Conservation (phyloP, 2,329 filamentous ascomycete species). For the Xylaria sp. region DNA sequence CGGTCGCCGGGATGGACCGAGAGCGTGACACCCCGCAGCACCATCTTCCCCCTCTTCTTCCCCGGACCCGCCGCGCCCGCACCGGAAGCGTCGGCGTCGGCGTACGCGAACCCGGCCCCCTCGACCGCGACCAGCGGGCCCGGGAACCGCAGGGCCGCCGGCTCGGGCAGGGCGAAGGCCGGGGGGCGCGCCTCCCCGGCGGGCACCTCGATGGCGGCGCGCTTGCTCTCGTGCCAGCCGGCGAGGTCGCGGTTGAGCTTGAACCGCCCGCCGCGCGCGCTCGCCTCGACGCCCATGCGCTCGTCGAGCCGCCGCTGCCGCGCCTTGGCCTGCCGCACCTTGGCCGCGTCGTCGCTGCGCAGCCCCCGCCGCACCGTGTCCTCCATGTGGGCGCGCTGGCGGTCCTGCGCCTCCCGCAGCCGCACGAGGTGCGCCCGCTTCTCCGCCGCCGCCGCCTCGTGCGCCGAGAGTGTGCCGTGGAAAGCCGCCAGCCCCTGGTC, state of each 20-base stretch:
- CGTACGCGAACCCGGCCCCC: slow-evolving; percentile 37
- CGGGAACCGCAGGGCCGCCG: slow-evolving; percentile 69
- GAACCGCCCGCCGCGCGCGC: slow-evolving; percentile 71
- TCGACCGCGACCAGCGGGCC: slow-evolving; percentile 60
- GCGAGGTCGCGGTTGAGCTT: slow-evolving; percentile 75
- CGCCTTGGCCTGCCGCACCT: slow-evolving; percentile 81
- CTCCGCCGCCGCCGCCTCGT: slow-evolving; percentile 69
- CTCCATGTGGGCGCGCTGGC: slow-evolving; percentile 79
- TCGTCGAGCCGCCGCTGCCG: slow-evolving; percentile 85
- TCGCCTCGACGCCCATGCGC: slow-evolving; percentile 75
- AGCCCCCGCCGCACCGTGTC: slow-evolving; percentile 72
- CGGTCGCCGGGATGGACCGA: slow-evolving; percentile 74
- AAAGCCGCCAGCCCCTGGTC: slow-evolving; percentile 75
- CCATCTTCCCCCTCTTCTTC: slow-evolving; percentile 36
- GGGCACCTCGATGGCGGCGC: slow-evolving; percentile 73
- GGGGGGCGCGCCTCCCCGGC: slow-evolving; percentile 62
- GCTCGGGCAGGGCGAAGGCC: slow-evolving; percentile 60
- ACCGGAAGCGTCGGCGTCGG: no score
- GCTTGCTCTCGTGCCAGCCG: slow-evolving; percentile 61
- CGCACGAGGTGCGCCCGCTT: slow-evolving; percentile 68
- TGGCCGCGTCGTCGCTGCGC: slow-evolving; percentile 78
- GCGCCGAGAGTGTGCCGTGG: slow-evolving; percentile 72
- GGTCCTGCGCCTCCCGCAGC: slow-evolving; percentile 82
- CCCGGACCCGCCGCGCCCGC: no score
- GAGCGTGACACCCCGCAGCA: slow-evolving; percentile 67